These are phyloP conservation scores for Neltuma alba DNA, from an alignment of 306 rosid genomes.

Conservation along the genomic window DNA sequence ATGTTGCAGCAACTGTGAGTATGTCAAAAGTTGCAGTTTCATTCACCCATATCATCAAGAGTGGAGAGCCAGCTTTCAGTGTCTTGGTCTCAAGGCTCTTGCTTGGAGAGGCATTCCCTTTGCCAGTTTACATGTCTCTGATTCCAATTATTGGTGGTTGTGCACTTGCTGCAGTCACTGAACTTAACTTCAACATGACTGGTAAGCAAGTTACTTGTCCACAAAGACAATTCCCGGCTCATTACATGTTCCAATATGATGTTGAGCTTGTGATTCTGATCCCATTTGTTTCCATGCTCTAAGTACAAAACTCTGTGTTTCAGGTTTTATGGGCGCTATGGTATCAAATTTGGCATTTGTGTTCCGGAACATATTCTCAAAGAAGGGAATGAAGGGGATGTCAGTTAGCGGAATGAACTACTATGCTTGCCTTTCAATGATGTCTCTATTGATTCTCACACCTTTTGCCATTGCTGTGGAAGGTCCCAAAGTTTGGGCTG, in stretches of 20 bases:
- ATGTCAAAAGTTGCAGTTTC: conserved; percentile 94
- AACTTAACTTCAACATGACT: conserved; percentile 77
- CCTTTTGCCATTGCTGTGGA: conserved; percentile 86
- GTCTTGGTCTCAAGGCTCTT: conserved; percentile 74
- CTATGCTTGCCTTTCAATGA: conserved; percentile 82
- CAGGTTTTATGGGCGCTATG: conserved; percentile 93
- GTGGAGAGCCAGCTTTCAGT: conserved; percentile 88
- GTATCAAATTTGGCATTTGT: conserved; percentile 87
- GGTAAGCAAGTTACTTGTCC: conserved; percentile 45
- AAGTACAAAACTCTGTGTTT: conserved; percentile 6
- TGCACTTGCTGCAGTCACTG: conserved; percentile 75
- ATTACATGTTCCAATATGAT: neutral
- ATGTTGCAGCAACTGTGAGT: conserved; percentile 91
- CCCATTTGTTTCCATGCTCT: neutral
- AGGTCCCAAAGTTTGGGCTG: conserved; percentile 86
- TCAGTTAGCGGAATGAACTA: conserved; percentile 91
- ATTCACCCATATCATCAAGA: conserved; percentile 85
- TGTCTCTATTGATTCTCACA: conserved; percentile 75
- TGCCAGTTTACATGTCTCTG: conserved; percentile 69
- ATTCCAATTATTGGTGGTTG: conserved; percentile 86
- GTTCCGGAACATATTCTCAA: conserved; percentile 80
- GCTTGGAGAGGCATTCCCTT: conserved; percentile 69
- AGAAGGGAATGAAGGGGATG: conserved; percentile 90
- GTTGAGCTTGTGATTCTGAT: neutral
- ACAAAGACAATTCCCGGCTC: neutral